phyloP scores from a whole-genome alignment of 2,329 filamentous ascomycete genomes.

The Paracoccidioides brasiliensis region DNA sequence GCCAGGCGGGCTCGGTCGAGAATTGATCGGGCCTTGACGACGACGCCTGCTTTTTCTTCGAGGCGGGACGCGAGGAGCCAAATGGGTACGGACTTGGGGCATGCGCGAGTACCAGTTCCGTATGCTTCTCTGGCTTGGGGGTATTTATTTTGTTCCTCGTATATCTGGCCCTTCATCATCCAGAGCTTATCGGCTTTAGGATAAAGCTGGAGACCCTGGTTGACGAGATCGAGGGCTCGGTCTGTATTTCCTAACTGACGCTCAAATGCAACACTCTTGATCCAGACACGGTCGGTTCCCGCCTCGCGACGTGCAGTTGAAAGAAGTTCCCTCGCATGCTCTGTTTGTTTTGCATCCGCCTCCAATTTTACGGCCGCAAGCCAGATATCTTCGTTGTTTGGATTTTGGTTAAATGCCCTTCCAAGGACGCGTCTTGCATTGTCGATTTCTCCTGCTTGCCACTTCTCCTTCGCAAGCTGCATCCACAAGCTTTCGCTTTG shows the following conservation, averaged over 20 bases:
- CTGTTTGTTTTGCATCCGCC: conserved; percentile 71
- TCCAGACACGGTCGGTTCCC: conserved; percentile 91
- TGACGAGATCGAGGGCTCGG: conserved; percentile 71
- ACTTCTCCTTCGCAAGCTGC: conserved; percentile 88
- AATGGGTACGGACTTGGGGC: conserved; percentile 67
- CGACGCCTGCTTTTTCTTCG: conserved; percentile 69
- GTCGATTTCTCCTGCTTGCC: conserved; percentile 76
- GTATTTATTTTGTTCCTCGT: conserved; percentile 66
- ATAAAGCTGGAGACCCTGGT: conserved; percentile 75
- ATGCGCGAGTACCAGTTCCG: conserved; percentile 73
- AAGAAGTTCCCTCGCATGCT: conserved; percentile 70
- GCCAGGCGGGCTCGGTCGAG: conserved; percentile 83
- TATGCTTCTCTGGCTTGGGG: conserved; percentile 85
- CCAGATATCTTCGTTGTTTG: conserved; percentile 97
- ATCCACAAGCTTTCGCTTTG: conserved; percentile 89
- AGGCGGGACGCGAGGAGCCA: conserved; percentile 83
- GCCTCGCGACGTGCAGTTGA: conserved; percentile 74
- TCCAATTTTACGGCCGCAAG: conserved; percentile 92
- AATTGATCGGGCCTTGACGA: conserved; percentile 86
- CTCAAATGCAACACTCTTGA: conserved; percentile 90
- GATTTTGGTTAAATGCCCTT: conserved; percentile 85
- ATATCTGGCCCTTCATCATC: conserved; percentile 99
- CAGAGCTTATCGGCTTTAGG: conserved; percentile 78
- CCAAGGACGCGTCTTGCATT: conserved; percentile 76
- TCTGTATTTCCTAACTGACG: conserved; percentile 68